phyloP scores from a whole-genome alignment of 163 green algal genomes.

The Chlamydomonas reinhardtii region DNA sequence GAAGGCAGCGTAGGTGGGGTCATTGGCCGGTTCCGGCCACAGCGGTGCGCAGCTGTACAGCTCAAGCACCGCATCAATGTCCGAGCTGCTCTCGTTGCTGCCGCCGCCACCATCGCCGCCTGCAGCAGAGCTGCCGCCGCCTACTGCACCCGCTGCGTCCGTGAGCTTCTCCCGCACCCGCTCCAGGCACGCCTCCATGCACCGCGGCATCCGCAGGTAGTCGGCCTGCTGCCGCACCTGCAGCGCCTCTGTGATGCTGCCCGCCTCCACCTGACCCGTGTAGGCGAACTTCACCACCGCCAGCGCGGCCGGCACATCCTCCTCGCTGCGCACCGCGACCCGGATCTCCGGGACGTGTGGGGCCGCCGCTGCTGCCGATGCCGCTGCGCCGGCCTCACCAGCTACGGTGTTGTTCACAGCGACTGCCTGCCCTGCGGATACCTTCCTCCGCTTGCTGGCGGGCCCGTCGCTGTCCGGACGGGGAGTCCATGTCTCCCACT shows the following conservation, averaged over 20 bases:
- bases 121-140: too few species aligned
- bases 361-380: too few species aligned
- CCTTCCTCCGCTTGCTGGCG: too few species aligned
- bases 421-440: too few species aligned
- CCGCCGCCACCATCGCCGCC: too few species aligned
- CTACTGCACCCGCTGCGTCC: neutral
- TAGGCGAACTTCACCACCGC: neutral
- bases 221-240: neutral
- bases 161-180: neutral
- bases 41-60: neutral
- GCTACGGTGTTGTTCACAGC: too few species aligned
- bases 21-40: neutral
- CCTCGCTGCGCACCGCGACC: neutral
- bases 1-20: neutral
- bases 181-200: neutral
- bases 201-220: neutral
- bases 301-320: neutral
- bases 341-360: neutral
- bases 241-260: neutral
- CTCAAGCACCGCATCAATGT: neutral
- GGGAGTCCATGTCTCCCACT: too few species aligned
- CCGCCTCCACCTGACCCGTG: neutral
- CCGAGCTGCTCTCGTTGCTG: neutral
- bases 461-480: too few species aligned
- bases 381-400: too few species aligned